A percentile compares a stretch with the other conserved stretches of the same genome.
phyloP scores from a whole-genome alignment of 176 grass and related monocot species.

The Areca catechu region DNA sequence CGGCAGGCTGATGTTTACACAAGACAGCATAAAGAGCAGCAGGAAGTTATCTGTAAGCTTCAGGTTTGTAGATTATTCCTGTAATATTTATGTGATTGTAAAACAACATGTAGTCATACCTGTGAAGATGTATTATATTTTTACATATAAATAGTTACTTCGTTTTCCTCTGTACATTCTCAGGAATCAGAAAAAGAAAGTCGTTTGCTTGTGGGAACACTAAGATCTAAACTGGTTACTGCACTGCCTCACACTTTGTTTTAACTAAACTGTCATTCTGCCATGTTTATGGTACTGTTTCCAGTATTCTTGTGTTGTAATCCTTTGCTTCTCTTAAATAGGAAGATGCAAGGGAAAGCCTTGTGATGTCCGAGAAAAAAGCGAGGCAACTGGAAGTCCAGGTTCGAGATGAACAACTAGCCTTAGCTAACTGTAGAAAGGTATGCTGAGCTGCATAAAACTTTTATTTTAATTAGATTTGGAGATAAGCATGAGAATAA shows the following conservation, averaged over 20 bases:
- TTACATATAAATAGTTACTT: too few relatives aligned
- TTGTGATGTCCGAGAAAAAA: slow-evolving; percentile 87
- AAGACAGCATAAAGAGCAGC: slow-evolving; percentile 71
- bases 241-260: too few relatives aligned
- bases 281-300: background rate
- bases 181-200: slow-evolving; percentile 91
- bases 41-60: slow-evolving; percentile 92
- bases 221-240: slow-evolving; percentile 87
- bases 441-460: slow-evolving; percentile 24
- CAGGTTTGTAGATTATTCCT: background rate
- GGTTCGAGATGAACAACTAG: slow-evolving; percentile 62
- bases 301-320: background rate
- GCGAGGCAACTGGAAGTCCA: slow-evolving; percentile 75
- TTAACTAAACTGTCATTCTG: too few relatives aligned
- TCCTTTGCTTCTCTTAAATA: slow-evolving; percentile 31
- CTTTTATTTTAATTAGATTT: too few relatives aligned
- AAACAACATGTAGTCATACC: too few relatives aligned
- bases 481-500: too few relatives aligned
- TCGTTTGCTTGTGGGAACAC: slow-evolving; percentile 63
- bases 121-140: too few relatives aligned
- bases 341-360: slow-evolving; percentile 81
- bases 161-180: background rate
- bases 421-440: slow-evolving; percentile 48
- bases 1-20: slow-evolving; percentile 44
- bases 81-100: slow-evolving; percentile 30